A percentile compares a stretch with the other conserved stretches of the same genome.
phyloP scores from a whole-genome alignment of 164 flowering plant species.

The Tetrastigma voinierianum region DNA sequence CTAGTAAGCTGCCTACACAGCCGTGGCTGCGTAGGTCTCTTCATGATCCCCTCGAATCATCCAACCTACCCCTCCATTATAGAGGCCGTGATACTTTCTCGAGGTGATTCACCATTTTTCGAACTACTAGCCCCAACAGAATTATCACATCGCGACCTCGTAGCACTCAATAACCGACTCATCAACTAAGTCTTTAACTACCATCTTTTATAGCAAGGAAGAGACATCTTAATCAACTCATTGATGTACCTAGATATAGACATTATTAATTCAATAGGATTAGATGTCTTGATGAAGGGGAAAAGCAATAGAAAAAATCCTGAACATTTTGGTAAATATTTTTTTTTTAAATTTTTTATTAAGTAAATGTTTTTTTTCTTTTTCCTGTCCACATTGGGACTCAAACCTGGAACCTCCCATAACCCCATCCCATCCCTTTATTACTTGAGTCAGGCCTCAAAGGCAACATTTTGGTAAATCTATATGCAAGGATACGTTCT shows the following conservation, averaged over 20 bases:
- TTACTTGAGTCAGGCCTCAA: no score
- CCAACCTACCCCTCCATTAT: conserved; percentile 28
- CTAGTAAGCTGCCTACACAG: conserved; percentile 77
- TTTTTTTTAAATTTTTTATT: no score
- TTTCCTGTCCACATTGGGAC: no score
- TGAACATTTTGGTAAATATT: not conserved
- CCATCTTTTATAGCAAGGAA: conserved; percentile 46
- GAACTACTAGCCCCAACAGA: conserved; percentile 6
- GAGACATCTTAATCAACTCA: conserved; percentile 73
- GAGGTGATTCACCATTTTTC: conserved; percentile 19
- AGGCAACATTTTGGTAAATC: no score
- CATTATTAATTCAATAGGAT: not conserved
- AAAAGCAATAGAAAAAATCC: not conserved
- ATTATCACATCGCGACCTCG: conserved; percentile 13
- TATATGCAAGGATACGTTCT: not conserved
- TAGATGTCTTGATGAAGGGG: not conserved
- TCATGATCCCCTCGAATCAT: conserved; percentile 7
- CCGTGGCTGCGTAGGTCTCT: conserved; percentile 36
- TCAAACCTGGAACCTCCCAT: no score
- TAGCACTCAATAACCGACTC: conserved; percentile 25
- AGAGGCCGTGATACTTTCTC: conserved; percentile 20
- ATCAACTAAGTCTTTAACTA: conserved; percentile 20
- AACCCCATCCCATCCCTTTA: no score
- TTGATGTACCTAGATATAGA: conserved; percentile 69
- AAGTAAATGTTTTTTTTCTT: no score